These are phyloP conservation scores for Passalora sequoiae DNA, from an alignment of 2,329 filamentous ascomycete species.

Conservation along the genomic window DNA sequence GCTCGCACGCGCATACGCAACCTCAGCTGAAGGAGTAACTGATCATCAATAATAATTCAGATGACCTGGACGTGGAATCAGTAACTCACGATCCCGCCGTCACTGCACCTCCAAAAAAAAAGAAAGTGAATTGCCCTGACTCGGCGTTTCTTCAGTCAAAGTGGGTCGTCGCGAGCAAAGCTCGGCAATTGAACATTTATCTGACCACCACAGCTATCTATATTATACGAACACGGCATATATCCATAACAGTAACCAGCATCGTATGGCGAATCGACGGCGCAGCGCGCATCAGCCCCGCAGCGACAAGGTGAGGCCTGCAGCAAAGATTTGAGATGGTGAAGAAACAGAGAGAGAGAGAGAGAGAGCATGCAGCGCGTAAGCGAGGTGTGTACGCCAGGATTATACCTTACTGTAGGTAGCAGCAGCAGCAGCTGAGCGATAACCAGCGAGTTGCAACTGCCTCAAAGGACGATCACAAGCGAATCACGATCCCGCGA, in stretches of 20 bases:
- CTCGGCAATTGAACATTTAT: too few species aligned
- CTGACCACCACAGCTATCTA: too few species aligned
- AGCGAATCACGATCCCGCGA: background rate
- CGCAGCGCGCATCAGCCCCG: background rate
- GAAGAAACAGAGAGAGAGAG: conserved; percentile 1
- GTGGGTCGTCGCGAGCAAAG: too few species aligned
- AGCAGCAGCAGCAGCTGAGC: background rate
- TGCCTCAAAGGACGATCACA: background rate
- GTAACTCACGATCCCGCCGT: too few species aligned
- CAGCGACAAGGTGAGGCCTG: background rate
- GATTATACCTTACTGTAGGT: too few species aligned
- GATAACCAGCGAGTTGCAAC: conserved; percentile 2
- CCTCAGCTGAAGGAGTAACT: too few species aligned
- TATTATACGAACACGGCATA: background rate
- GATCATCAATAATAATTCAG: too few species aligned
- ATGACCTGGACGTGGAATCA: too few species aligned
- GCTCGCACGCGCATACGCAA: too few species aligned
- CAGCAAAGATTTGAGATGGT: conserved; percentile 1
- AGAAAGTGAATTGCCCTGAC: too few species aligned
- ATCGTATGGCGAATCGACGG: background rate
- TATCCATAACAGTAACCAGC: background rate
- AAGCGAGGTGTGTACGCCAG: conserved; percentile 1
- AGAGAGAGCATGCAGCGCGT: background rate
- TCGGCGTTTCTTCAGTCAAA: too few species aligned
- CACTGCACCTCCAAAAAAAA: too few species aligned